Conservation (phyloP, 495 filamentous ascomycete species). For the Lasiosphaeria miniovina region DNA sequence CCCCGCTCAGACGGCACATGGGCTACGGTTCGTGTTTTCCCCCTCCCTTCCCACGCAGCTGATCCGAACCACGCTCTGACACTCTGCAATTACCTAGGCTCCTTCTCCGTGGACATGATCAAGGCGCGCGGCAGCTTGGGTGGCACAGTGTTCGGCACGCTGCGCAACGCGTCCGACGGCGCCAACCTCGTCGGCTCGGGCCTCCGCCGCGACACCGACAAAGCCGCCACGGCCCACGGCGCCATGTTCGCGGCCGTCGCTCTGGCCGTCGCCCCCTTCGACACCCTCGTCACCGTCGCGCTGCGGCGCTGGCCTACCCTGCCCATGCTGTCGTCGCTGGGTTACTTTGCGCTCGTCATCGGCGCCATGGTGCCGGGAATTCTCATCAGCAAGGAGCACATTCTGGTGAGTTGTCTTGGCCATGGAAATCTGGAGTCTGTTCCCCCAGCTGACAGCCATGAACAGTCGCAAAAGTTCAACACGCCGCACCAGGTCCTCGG, state of each 20-base stretch:
- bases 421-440: too few relatives aligned
- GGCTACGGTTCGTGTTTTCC: conserved; percentile 37
- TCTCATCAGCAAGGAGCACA: conserved; percentile 47
- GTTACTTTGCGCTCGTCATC: conserved; percentile 43
- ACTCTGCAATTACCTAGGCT: conserved; percentile 15
- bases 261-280: conserved; percentile 53
- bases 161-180: conserved; percentile 5
- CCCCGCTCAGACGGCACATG: conserved; percentile 50
- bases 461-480: conserved; percentile 48
- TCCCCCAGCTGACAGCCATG: background rate
- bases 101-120: conserved; percentile 52
- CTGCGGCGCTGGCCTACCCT: conserved; percentile 41
- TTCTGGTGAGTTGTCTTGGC: conserved; percentile 39
- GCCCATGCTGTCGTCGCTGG: conserved; percentile 47
- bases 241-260: conserved; percentile 51
- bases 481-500: conserved; percentile 60
- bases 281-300: conserved; percentile 49
- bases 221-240: conserved; percentile 45
- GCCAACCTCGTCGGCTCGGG: conserved; percentile 24
- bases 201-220: conserved; percentile 12
- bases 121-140: conserved; percentile 41
- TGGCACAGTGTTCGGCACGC: conserved; percentile 18
- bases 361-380: conserved; percentile 52
- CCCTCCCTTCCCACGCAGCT: too few relatives aligned
- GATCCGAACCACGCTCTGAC: background rate